These are phyloP conservation scores for Hyaloperonospora brassicae DNA, from an alignment of 352 stramenopile genomes.

Conservation along the genomic window DNA sequence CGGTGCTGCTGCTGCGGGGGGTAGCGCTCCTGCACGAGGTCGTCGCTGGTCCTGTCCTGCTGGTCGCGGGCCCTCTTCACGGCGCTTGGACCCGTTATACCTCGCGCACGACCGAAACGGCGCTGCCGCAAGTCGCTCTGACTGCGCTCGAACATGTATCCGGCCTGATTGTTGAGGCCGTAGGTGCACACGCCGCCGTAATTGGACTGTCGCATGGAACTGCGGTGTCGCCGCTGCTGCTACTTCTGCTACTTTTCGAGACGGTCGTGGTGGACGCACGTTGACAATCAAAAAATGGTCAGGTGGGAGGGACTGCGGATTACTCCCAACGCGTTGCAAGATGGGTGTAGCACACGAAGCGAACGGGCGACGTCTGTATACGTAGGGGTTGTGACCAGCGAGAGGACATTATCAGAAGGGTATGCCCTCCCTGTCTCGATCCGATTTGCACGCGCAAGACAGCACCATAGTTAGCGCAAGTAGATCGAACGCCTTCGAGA, in stretches of 20 bases:
- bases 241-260: neutral
- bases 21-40: too few relatives aligned
- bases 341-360: slow-evolving; percentile 1
- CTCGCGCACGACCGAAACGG: slow-evolving; percentile 36
- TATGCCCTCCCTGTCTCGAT: slow-evolving; percentile 20
- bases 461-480: slow-evolving; percentile 4
- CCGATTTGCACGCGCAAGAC: slow-evolving; percentile 4
- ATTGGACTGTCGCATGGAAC: slow-evolving; percentile 26
- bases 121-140: slow-evolving; percentile 39
- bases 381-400: too few relatives aligned
- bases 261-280: slow-evolving; percentile 1
- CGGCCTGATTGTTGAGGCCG: slow-evolving; percentile 29
- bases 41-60: slow-evolving; percentile 16
- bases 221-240: neutral
- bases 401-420: slow-evolving; percentile 20
- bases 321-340: too few relatives aligned
- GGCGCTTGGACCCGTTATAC: slow-evolving; percentile 7
- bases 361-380: too few relatives aligned
- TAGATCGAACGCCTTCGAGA: slow-evolving; percentile 6
- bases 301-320: neutral
- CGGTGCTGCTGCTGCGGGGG: too few relatives aligned
- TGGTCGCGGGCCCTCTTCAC: slow-evolving; percentile 42
- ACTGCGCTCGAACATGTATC: slow-evolving; percentile 37
- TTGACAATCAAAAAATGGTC: slow-evolving; percentile 21
- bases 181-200: slow-evolving; percentile 30